Conservation (phyloP, 2,329 filamentous ascomycete genomes). For the Didymella pomorum region DNA sequence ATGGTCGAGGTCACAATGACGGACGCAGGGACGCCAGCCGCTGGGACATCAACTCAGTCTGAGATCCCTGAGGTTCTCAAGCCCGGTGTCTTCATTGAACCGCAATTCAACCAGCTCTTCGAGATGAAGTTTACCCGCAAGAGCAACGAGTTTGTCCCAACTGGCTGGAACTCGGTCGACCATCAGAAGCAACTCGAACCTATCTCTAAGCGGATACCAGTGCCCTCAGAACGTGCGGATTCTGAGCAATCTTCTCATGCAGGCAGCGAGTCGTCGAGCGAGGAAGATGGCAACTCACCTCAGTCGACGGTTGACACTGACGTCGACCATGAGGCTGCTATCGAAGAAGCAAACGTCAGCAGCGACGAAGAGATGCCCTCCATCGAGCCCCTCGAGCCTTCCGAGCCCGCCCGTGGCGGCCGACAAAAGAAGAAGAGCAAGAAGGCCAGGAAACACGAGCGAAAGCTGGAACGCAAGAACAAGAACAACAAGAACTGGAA, state of each 20-base stretch:
- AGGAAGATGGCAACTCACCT: slow-evolving; percentile 44
- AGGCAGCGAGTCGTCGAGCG: slow-evolving; percentile 41
- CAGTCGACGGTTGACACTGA: slow-evolving; percentile 40
- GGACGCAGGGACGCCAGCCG: slow-evolving; percentile 56
- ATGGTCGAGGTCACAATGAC: slow-evolving; percentile 91
- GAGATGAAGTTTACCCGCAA: slow-evolving; percentile 71
- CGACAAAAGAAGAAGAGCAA: slow-evolving; percentile 45
- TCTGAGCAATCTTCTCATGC: slow-evolving; percentile 43
- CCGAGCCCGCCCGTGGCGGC: slow-evolving; percentile 35
- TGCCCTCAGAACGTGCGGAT: slow-evolving; percentile 42
- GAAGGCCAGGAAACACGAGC: slow-evolving; percentile 43
- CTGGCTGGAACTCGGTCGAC: slow-evolving; percentile 71
- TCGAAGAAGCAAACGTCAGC: slow-evolving; percentile 45
- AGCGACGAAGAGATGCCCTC: slow-evolving; percentile 47
- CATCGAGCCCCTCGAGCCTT: slow-evolving; percentile 36
- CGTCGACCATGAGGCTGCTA: slow-evolving; percentile 25
- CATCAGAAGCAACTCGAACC: slow-evolving; percentile 66
- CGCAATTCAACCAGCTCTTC: slow-evolving; percentile 71
- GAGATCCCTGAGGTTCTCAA: slow-evolving; percentile 56
- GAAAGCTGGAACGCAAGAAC: slow-evolving; percentile 39
- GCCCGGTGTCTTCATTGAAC: slow-evolving; percentile 67
- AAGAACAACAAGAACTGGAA: slow-evolving; percentile 48
- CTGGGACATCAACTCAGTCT: slow-evolving; percentile 30
- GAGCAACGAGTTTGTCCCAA: slow-evolving; percentile 68
- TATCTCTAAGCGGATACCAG: slow-evolving; percentile 57